Evolutionary conservation across 2,329 filamentous ascomycete genomes (phyloP).

Genomic region (Aspergillus alliaceus): DNA sequence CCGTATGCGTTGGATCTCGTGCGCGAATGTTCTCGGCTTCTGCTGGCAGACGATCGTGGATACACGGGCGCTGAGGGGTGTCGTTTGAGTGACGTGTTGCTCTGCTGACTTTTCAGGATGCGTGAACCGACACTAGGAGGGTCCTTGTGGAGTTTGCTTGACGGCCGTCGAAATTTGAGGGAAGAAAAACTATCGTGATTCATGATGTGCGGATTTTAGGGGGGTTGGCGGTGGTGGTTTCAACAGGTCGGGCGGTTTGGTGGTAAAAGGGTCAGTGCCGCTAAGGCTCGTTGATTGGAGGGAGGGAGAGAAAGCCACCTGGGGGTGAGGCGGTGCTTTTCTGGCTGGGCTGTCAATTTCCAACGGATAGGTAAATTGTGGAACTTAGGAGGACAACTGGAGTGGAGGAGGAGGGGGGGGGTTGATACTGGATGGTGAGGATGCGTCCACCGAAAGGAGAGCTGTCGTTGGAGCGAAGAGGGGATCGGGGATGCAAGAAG

Average conservation of each 20-base stretch:
- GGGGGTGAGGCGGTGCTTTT: conserved; percentile 25
- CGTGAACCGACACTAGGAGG: conserved; percentile 42
- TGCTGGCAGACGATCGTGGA: conserved; percentile 42
- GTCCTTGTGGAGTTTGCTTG: conserved; percentile 47
- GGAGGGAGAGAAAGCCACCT: conserved; percentile 22
- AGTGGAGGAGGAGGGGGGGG: too few species aligned
- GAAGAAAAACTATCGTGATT: conserved; percentile 37
- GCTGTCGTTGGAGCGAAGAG: conserved; percentile 11
- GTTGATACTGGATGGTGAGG: conserved; percentile 19
- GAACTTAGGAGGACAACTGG: conserved; percentile 3
- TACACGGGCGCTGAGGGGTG: conserved; percentile 49
- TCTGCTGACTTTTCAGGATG: conserved; percentile 45
- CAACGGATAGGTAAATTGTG: conserved; percentile 7
- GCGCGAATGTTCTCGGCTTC: conserved; percentile 43
- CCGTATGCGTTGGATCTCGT: conserved; percentile 48
- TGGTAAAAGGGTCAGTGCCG: conserved; percentile 14
- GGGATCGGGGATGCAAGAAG: conserved; percentile 19
- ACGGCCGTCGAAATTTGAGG: conserved; percentile 41
- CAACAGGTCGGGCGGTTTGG: conserved; percentile 21
- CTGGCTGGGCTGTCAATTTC: conserved; percentile 11
- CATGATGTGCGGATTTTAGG: conserved; percentile 34
- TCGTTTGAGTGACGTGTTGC: conserved; percentile 45
- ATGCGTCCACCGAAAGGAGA: neutral
- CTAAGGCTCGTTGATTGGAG: conserved; percentile 22
- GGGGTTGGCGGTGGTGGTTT: conserved; percentile 19